phyloP scores from a whole-genome alignment of 2,329 filamentous ascomycete species.

The Exophiala viscosa region DNA sequence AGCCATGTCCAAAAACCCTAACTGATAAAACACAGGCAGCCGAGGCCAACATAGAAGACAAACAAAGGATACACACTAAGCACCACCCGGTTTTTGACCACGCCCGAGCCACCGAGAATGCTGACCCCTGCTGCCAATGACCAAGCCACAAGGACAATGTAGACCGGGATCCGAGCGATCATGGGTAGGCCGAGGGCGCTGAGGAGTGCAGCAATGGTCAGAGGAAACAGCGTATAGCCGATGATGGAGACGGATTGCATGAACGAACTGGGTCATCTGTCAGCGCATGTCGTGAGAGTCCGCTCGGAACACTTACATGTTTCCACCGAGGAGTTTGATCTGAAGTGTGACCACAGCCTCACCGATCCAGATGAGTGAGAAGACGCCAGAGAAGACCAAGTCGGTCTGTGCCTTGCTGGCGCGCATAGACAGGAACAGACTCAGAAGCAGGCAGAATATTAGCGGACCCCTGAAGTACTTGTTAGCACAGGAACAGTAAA shows the following conservation, averaged over 20 bases:
- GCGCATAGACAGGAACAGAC: conserved; percentile 79
- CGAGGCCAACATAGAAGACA: conserved; percentile 89
- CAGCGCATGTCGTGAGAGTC: neutral
- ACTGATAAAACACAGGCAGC: conserved; percentile 96
- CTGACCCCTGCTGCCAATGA: conserved; percentile 92
- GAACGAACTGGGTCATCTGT: conserved; percentile 66
- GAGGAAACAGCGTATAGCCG: conserved; percentile 93
- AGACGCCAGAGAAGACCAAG: conserved; percentile 90
- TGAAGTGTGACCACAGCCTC: conserved; percentile 96
- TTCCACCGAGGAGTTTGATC: conserved; percentile 92
- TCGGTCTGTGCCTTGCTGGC: conserved; percentile 77
- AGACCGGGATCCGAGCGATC: conserved; percentile 83
- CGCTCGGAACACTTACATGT: conserved; percentile 67
- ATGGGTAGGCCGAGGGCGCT: conserved; percentile 76
- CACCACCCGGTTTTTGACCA: conserved; percentile 89
- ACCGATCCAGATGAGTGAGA: conserved; percentile 94
- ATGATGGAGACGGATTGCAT: conserved; percentile 98
- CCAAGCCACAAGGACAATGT: conserved; percentile 84
- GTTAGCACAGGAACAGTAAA: neutral
- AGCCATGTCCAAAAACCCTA: conserved; percentile 41
- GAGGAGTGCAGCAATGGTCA: conserved; percentile 87
- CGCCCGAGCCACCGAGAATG: conserved; percentile 90
- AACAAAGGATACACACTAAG: conserved; percentile 93
- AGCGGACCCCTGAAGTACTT: conserved; percentile 67
- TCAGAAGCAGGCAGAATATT: conserved; percentile 86